Base-by-base conservation (phyloP, 163 green algal genomes). In the Scenedesmus sp. region DNA sequence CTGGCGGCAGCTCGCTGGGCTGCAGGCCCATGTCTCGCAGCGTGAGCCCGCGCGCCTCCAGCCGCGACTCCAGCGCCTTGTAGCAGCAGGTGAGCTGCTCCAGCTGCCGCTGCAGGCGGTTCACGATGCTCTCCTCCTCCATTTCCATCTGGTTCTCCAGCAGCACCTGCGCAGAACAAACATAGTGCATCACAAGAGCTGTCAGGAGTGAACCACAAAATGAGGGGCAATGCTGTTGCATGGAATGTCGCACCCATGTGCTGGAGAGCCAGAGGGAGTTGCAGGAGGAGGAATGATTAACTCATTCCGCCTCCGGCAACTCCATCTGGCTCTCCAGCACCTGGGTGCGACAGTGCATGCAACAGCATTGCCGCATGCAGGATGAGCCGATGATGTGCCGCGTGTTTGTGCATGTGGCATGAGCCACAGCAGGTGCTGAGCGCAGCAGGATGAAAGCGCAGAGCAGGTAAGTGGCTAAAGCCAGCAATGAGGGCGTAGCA, bases 111-210 rank as follows among this genome's bases (percentile, higher is more conserved):
- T 92, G 90, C 67, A 93, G 90, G 6, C 90, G 70, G 90, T 93
- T 93, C 34, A 93, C 90, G 26, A 93, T 93, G 90, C 88, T 93
- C 73, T 93, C 82, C 59, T 88, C 79, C 81, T 92, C 88, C 88
- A 92, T 88, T 64, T 92, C 88, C 81, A 92, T 88, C 64, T 86
- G 64, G 10, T 16, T 82, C 88, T 92, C 88, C 0, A 92, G 81
- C 52, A 54, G 57, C 46, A 92, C 88, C 88, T 92, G 62, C 74
- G 87, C 5, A 16, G 16, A n/a, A 7, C 26, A 83, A 70, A 70
- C 10, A 70, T 15, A 70, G 34, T 46, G 34, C 34, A 46, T 46
- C 34, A 57, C 76, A 84, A 34, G 16, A 82, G 73, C n/a, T 26
- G 66, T 18, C 18, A 18, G 16, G 66, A 76, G 15, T n/a, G 1